Base-by-base conservation (phyloP, 768 basidiomycete species). In the Tricholoma bakamatsutake region DNA sequence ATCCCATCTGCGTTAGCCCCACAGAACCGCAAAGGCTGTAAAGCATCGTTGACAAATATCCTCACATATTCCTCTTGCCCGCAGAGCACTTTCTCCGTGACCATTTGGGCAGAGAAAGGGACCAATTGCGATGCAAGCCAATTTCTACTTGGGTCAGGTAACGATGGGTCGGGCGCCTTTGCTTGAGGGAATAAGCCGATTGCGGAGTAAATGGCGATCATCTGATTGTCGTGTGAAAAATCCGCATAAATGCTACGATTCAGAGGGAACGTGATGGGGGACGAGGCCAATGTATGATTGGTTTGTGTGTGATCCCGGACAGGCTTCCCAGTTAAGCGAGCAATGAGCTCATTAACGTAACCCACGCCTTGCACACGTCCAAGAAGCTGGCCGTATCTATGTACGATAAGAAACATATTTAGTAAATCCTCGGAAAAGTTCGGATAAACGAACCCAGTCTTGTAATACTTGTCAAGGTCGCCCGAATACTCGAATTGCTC, bases 311-410 rank as follows among this genome's bases (percentile, higher is more conserved):
- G 64, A 67, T 92, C 90, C 39, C 66, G 66, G 28, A 90, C 87
- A 1, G 83, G 80, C 13, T 66, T 68, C 13, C 76, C 76, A 0
- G 85, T 89, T 42, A 96, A 76, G 10, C 94, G 82, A 0, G 90
- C 89, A 18, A 95, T 67, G n/a, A 96, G 80, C 71, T 95, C 93
- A 66, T 93, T 93, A 64, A 90, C 76, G 66, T 89, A 96, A 5
- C 93, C 93, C 3, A 93, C 85, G 31, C 91, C 90, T 65, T 90
- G 89, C 6, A 91, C 82, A 4, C 74, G 84, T 1, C 91, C 90
- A 1, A 93, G 73, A 2, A 67, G 60, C 57, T 83, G 81, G 3
- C 90, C 90, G 57, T 89, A 80, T 17, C 87, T 88, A 28, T 17
- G 87, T 88, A 28, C 3, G 2, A n/a, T n/a, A 40, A 9, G 34